phyloP scores from a whole-genome alignment of 2,329 filamentous ascomycete species.

The Penicillium sp. region DNA sequence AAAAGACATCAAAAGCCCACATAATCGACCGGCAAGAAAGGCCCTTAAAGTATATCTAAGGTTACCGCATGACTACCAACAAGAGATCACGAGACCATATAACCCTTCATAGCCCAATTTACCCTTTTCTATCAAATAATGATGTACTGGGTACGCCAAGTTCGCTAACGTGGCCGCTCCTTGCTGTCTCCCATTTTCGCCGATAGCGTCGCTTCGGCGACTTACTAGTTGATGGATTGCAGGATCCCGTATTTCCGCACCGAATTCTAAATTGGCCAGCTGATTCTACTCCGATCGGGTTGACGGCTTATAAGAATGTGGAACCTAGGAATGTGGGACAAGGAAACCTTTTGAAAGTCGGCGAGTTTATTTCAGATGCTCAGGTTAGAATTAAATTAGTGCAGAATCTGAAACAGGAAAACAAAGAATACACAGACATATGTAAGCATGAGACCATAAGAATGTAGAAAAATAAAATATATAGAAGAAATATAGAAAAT shows the following conservation, averaged over 20 bases:
- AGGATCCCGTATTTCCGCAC: neutral
- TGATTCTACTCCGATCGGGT: constrained; percentile 3
- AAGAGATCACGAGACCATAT: neutral
- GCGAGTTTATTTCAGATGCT: neutral
- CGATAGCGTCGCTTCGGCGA: neutral
- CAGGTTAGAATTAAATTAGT: neutral
- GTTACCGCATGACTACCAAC: neutral
- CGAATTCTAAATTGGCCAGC: neutral
- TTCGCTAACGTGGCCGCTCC: neutral
- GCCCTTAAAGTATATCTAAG: too few species aligned
- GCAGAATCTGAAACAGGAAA: neutral
- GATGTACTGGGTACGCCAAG: neutral
- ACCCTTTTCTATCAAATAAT: neutral
- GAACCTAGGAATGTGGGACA: neutral
- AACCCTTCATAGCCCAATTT: neutral
- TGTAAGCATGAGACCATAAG: neutral
- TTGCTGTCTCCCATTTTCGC: too few species aligned
- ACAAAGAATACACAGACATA: neutral
- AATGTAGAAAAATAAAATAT: neutral
- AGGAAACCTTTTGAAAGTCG: neutral
- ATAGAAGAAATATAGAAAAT: too few species aligned
- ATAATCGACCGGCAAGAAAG: too few species aligned
- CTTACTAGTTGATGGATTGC: neutral
- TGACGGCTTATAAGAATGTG: neutral
- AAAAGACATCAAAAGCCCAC: too few species aligned